phyloP scores from a whole-genome alignment of 139 green algal genomes.

The Chlorella ohadii region DNA sequence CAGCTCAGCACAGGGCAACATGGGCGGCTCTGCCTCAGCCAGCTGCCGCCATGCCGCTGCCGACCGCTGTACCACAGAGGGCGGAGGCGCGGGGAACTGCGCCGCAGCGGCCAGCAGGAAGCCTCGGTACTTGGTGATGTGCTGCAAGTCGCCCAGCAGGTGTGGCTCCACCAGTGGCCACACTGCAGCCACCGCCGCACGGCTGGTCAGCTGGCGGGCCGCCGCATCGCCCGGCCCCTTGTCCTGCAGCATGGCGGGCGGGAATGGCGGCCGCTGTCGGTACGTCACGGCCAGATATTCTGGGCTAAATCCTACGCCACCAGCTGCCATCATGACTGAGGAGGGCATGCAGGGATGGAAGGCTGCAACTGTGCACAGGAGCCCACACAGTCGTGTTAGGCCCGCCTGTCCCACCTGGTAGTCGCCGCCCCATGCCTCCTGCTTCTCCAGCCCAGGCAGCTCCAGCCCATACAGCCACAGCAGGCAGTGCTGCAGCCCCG shows the following conservation, averaged over 20 bases:
- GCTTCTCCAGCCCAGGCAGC: slow-evolving; percentile 4
- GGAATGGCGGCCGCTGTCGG: too few relatives aligned
- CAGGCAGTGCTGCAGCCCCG: slow-evolving; percentile 24
- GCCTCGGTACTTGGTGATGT: slow-evolving; percentile 5
- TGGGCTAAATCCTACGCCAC: too few relatives aligned
- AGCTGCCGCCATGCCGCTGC: slow-evolving; percentile 7
- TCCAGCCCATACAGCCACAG: slow-evolving; percentile 24
- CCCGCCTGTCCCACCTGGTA: slow-evolving; percentile 1
- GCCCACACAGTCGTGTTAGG: too few relatives aligned
- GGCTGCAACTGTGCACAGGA: too few relatives aligned
- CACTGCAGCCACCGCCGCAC: background rate
- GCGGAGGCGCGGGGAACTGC: background rate
- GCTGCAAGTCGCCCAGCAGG: slow-evolving; percentile 17
- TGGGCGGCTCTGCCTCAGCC: background rate
- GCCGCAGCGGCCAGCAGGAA: slow-evolving; percentile 16
- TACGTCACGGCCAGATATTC: too few relatives aligned
- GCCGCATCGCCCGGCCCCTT: background rate
- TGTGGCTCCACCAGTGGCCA: slow-evolving; percentile 27
- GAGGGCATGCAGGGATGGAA: too few relatives aligned
- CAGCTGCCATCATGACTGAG: too few relatives aligned
- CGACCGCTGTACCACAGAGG: background rate
- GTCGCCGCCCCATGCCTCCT: slow-evolving; percentile 17
- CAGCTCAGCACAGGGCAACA: background rate
- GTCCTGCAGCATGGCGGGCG: background rate
- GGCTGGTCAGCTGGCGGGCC: slow-evolving; percentile 1